Base-by-base conservation (phyloP, 192 early-diverging fungal genomes). In the Nowakowskiella sp. region DNA sequence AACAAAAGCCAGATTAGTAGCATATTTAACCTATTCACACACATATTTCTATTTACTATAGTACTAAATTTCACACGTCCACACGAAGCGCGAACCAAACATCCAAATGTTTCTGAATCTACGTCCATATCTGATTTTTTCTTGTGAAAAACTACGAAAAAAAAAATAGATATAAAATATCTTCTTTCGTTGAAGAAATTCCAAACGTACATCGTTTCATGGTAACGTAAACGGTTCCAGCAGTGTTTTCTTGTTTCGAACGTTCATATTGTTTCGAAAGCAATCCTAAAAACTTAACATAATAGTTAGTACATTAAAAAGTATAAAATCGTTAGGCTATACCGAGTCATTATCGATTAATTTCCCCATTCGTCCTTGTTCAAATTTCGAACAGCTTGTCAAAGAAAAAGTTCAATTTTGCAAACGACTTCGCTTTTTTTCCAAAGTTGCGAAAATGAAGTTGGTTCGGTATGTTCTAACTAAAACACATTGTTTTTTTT, bases 161-260 rank as follows among this genome's bases (percentile, higher is more conserved):
- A 4, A 29, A 24, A 22, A 33, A 7, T 13, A 25, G 26, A 54
- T n/a, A 44, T 19, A 50, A 32, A 10, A 7, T 22, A n/a, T 23
- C 1, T 46, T 19, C n/a, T n/a, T n/a, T 30, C 25, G 13, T 57
- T 54, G 53, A 1, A 16, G n/a, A 1, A 8, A 16, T 32, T n/a
- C 19, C 26, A 4, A 22, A 9, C 5, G 49, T 62, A 72, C 70
- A 55, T 61, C 70, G 63, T 47, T 72, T 72, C 70, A 68, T 72
- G 10, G 70, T 72, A 16, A 72, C 47, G 13, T 67, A 73, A n/a
- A 72, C 64, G 3, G 65, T 72, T 24, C 70, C 57, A 28, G 6
- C 32, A 3, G 32, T 2, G n/a, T n/a, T n/a, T n/a, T n/a, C n/a
- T n/a, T n/a, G n/a, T 32, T 73, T 66, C 13, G 59, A 31, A n/a